A percentile compares a stretch with the other conserved stretches of the same genome.
Evolutionary conservation across 352 stramenopile genomes (phyloP).

Genomic region (Pythium monospermum): DNA sequence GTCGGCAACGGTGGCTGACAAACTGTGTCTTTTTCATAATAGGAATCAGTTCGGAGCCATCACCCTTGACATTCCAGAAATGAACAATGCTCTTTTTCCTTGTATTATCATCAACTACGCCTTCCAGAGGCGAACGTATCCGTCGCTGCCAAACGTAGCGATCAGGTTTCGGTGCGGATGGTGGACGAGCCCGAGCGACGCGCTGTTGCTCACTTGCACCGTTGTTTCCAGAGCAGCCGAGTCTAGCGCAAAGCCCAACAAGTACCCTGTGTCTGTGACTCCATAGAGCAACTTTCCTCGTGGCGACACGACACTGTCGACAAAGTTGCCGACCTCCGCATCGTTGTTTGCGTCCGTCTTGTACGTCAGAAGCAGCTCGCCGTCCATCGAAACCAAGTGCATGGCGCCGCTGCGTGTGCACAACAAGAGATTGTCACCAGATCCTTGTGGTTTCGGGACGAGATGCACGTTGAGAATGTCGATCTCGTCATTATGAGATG

Average conservation of each 20-base stretch:
- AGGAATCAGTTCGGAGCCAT: conserved; percentile 21
- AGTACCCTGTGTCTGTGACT: conserved; percentile 80
- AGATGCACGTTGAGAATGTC: conserved; percentile 71
- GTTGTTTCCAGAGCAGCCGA: conserved; percentile 59
- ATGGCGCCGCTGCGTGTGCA: conserved; percentile 79
- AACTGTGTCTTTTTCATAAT: too few relatives aligned
- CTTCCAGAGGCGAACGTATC: conserved; percentile 81
- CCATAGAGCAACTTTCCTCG: conserved; percentile 84
- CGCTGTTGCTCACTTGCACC: conserved; percentile 79
- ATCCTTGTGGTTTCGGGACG: conserved; percentile 42
- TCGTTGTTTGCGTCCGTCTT: conserved; percentile 58
- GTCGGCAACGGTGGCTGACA: neutral
- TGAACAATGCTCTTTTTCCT: too few relatives aligned
- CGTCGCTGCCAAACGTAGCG: conserved; percentile 84
- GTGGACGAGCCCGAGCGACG: conserved; percentile 76
- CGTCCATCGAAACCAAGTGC: conserved; percentile 72
- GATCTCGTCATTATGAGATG: conserved; percentile 49
- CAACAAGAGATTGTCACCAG: conserved; percentile 73
- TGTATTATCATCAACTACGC: conserved; percentile 31
- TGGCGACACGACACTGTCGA: conserved; percentile 79
- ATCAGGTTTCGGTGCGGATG: conserved; percentile 88
- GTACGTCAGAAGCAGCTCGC: conserved; percentile 56
- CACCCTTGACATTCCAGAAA: conserved; percentile 41
- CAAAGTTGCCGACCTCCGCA: conserved; percentile 74
- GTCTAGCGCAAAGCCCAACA: conserved; percentile 63